Base-by-base conservation (phyloP, 164 flowering plant species). In the Piper longum region DNA sequence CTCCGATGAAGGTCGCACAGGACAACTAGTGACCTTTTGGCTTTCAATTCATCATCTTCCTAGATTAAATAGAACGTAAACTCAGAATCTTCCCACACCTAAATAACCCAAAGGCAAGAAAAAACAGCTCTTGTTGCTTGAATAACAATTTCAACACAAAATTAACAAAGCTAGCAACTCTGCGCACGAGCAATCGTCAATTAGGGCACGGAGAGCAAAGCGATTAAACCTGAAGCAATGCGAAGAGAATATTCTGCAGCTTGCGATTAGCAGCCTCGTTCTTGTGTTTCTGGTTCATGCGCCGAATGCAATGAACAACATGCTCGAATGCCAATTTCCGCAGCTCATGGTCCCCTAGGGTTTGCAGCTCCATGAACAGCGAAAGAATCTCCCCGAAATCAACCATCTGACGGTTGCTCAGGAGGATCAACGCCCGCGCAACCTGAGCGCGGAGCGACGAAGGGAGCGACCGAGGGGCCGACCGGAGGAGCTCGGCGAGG, bases 311-410 rank as follows among this genome's bases (percentile, higher is more conserved):
- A 44, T 85, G 86, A 68, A 88, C 68, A 57, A 89, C 90, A 76
- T 89, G 98, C 16, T 80, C 74, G 62, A 85, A 89, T 0, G 91
- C 85, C 74, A 88, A 66, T 55, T 83, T 82, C 72, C 78, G 76
- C 67, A 90, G 64, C 18, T 45, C 60, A 71, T 74, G 79, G 56
- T 92, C 96, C 16, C 89, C 93, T 4, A 86, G 67, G 43, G 82
- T 82, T 75, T 92, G 98, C 65, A 92, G 85, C 72, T 83, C 96
- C 95, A 92, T 81, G 70, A 86, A 92, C 63, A 92, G 36, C 16
- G 77, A 75, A 45, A 92, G 86, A 40, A 75, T 86, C 17, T 88
- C 95, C 52, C 72, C 75, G 63, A 92, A 73, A 62, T 81, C 97
- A 39, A 88, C 77, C 8, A 83, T 77, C 97, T 92, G 77, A 2